Evolutionary conservation across 352 stramenopile species (phyloP).

Genomic region (Pythium dissotocum): DNA sequence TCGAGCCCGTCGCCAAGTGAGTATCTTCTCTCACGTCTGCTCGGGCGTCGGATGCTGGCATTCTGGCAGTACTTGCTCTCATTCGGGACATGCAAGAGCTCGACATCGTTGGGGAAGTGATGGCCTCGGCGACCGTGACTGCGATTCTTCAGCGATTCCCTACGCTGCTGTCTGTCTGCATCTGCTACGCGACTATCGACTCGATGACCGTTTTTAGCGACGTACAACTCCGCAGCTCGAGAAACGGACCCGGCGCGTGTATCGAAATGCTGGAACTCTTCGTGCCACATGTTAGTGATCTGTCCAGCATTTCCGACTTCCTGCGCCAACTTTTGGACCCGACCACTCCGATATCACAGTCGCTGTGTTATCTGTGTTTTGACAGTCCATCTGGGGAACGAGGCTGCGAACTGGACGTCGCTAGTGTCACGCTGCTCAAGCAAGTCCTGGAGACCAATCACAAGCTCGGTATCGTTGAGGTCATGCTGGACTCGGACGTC

Average conservation of each 20-base stretch:
- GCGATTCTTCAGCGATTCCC: background rate
- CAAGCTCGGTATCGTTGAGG: background rate
- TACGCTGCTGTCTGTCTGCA: background rate
- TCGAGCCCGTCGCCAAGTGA: background rate
- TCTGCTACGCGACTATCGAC: background rate
- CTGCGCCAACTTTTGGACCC: background rate
- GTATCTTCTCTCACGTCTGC: background rate
- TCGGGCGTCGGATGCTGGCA: background rate
- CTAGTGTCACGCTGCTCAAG: background rate
- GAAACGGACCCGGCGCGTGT: background rate
- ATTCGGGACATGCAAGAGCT: background rate
- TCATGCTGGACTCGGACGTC: background rate
- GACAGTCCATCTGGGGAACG: background rate
- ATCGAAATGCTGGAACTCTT: background rate
- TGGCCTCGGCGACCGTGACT: background rate
- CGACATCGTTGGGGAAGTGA: background rate
- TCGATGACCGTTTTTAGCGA: constrained; percentile 2
- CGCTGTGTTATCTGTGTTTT: background rate
- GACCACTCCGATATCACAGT: background rate
- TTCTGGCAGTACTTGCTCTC: background rate
- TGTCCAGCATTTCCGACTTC: background rate
- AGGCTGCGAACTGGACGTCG: background rate
- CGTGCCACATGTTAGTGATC: background rate
- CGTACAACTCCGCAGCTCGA: background rate
- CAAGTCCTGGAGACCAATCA: background rate